A percentile compares a stretch with the other conserved stretches of the same genome.
Evolutionary conservation across 345 rosid genomes (phyloP).

Genomic region (Brassica cretica): DNA sequence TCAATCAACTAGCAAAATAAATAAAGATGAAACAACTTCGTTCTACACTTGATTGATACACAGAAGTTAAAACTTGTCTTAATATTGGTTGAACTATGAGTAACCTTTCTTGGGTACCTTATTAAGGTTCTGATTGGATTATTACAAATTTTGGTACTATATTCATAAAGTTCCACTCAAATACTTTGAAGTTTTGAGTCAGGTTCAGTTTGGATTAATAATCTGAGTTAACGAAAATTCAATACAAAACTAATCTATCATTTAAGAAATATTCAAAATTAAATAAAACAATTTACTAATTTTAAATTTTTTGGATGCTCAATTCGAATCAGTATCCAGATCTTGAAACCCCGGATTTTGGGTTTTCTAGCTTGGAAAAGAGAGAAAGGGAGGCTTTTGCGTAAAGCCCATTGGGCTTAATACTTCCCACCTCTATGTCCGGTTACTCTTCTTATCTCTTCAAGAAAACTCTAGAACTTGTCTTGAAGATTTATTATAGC

Average conservation of each 20-base stretch:
- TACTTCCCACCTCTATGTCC: neutral
- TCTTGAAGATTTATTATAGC: neutral
- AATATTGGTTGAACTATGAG: no score
- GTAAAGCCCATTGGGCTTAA: slow-evolving; percentile 22
- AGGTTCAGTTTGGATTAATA: neutral
- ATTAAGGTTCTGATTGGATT: no score
- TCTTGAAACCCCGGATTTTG: neutral
- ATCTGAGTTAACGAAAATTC: neutral
- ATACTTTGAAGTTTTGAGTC: neutral
- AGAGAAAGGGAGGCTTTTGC: neutral
- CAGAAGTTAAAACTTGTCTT: neutral
- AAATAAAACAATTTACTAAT: no score
- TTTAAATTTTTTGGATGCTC: neutral
- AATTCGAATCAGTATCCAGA: neutral
- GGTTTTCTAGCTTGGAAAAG: neutral
- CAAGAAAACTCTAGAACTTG: slow-evolving; percentile 27
- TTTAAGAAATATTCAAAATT: neutral
- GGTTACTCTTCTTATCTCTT: neutral
- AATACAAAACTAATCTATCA: neutral
- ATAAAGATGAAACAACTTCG: neutral
- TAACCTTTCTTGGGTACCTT: no score
- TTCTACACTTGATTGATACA: neutral
- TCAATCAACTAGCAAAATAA: neutral
- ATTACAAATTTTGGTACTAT: neutral
- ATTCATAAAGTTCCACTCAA: neutral